phyloP scores from a whole-genome alignment of 208 protist genomes.

The Crithidia acanthocephali region DNA sequence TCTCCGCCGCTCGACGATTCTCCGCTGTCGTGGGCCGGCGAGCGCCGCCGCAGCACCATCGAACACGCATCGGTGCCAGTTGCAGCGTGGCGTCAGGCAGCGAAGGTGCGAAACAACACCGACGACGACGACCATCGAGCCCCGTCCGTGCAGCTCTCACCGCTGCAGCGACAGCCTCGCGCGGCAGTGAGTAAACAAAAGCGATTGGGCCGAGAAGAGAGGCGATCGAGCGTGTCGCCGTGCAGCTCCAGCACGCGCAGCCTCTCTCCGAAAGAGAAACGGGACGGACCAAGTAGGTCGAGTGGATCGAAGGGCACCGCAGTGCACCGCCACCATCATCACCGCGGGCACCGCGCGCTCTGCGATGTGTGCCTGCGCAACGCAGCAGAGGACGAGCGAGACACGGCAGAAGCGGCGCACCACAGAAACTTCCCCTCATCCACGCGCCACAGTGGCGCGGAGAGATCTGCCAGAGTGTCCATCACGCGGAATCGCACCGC shows the following conservation, averaged over 20 bases:
- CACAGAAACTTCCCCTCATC: not conserved
- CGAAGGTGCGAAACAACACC: no score
- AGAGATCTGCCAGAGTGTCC: not conserved
- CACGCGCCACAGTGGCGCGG: not conserved
- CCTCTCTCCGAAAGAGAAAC: not conserved
- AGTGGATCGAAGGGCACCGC: not conserved
- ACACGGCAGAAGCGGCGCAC: not conserved
- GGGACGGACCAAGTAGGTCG: not conserved
- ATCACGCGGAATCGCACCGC: not conserved
- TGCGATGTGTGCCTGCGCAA: slow-evolving; percentile 11
- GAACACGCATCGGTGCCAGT: not conserved
- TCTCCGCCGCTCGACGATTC: not conserved
- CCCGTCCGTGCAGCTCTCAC: not conserved
- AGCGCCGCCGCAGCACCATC: not conserved
- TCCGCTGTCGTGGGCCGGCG: not conserved
- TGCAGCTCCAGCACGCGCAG: not conserved
- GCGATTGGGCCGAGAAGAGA: not conserved
- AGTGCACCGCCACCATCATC: not conserved
- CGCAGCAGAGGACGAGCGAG: not conserved
- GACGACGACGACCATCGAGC: not conserved
- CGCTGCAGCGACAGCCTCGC: not conserved
- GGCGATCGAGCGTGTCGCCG: not conserved
- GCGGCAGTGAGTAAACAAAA: not conserved
- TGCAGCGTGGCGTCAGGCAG: not conserved
- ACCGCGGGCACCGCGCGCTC: slow-evolving; percentile 6